A percentile compares a stretch with the other conserved stretches of the same genome.
These are phyloP conservation scores for Huntiella savannae DNA, from an alignment of 2,329 filamentous ascomycete species.

Conservation along the genomic window DNA sequence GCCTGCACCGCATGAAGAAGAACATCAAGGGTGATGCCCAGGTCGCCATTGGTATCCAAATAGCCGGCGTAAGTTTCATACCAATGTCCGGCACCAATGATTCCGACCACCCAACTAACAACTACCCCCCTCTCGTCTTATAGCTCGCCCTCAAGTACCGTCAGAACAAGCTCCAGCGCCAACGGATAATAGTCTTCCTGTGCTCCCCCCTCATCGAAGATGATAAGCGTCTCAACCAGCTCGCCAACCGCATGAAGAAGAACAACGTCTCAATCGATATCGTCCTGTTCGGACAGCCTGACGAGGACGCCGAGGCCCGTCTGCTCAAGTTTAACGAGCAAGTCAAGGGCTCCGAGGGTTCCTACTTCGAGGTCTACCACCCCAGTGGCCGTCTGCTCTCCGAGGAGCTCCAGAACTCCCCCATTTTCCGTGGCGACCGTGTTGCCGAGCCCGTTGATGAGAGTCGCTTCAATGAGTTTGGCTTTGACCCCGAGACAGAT, in stretches of 20 bases:
- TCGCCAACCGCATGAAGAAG: conserved; percentile 99
- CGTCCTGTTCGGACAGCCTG: conserved; percentile 81
- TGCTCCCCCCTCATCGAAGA: conserved; percentile 84
- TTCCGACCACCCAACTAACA: background rate
- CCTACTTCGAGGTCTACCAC: conserved; percentile 74
- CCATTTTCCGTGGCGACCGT: conserved; percentile 68
- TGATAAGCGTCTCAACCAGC: conserved; percentile 69
- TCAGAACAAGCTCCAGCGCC: conserved; percentile 90
- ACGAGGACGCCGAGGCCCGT: conserved; percentile 80
- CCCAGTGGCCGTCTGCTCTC: conserved; percentile 83
- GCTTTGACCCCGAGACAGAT: conserved; percentile 74
- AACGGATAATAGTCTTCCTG: conserved; percentile 91
- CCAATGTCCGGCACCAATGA: background rate
- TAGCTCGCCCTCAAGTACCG: conserved; percentile 93
- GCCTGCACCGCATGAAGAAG: conserved; percentile 68
- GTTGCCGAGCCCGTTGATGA: conserved; percentile 38
- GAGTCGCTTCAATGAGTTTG: conserved; percentile 39
- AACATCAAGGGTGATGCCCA: conserved; percentile 84
- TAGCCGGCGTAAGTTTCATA: conserved; percentile 55
- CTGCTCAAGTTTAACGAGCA: conserved; percentile 83
- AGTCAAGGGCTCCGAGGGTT: conserved; percentile 81
- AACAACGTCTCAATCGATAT: conserved; percentile 87
- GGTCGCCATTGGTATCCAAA: conserved; percentile 83
- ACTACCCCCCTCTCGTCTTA: conserved; percentile 1
- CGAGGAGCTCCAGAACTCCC: conserved; percentile 74